These are phyloP conservation scores for Citrullus mucosospermus DNA, from an alignment of 306 rosid genomes.

Conservation along the genomic window DNA sequence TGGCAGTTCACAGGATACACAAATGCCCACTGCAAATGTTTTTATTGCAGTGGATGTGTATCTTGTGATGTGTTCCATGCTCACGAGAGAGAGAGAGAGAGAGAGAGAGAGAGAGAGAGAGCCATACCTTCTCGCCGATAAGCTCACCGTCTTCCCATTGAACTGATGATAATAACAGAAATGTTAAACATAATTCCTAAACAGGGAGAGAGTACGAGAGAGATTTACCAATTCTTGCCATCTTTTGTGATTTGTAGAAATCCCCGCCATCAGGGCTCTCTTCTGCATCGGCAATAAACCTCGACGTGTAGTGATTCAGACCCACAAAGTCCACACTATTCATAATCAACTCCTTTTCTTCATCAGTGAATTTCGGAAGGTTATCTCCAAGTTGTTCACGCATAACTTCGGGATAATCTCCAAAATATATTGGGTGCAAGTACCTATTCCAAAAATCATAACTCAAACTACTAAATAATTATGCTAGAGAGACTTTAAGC, in stretches of 20 bases:
- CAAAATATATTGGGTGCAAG: conserved; percentile 60
- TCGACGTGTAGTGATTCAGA: conserved; percentile 77
- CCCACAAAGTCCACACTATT: conserved; percentile 67
- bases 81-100: conserved; percentile 1
- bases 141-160: conserved; percentile 74
- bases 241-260: conserved; percentile 39
- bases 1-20: neutral
- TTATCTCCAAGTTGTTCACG: conserved; percentile 57
- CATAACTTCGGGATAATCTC: conserved; percentile 79
- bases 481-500: neutral
- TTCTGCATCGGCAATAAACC: conserved; percentile 55
- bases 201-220: neutral
- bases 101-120: conserved; percentile 1
- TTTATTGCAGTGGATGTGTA: no score
- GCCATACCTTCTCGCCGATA: conserved; percentile 76
- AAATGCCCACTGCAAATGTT: neutral
- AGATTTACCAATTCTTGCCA: conserved; percentile 50
- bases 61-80: neutral
- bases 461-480: neutral
- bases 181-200: conserved; percentile 8
- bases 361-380: conserved; percentile 76
- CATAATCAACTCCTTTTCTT: conserved; percentile 50
- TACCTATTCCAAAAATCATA: conserved; percentile 33
- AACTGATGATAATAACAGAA: conserved; percentile 30
- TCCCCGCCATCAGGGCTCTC: conserved; percentile 19